Evolutionary conservation across 345 rosid genomes (phyloP).

Genomic region (Cardamine chenopodiifolia): DNA sequence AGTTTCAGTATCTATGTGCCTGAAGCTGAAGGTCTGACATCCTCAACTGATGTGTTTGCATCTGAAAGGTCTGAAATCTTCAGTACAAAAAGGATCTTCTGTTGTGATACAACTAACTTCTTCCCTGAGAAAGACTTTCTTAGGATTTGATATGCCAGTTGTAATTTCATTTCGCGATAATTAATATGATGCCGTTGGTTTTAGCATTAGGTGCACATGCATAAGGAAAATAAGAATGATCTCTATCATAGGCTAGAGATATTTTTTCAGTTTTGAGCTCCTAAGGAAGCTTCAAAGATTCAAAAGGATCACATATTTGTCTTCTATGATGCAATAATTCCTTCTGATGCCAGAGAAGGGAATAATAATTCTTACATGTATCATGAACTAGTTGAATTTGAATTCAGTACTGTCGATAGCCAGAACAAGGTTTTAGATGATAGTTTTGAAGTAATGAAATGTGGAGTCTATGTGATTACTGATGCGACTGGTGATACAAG

Average conservation of each 20-base stretch:
- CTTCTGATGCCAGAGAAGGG: background rate
- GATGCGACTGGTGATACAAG: background rate
- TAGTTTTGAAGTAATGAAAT: background rate
- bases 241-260: background rate
- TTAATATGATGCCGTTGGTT: background rate
- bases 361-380: background rate
- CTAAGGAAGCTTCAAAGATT: background rate
- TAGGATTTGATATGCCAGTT: background rate
- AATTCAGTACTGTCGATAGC: background rate
- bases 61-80: too few species aligned
- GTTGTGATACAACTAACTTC: background rate
- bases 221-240: background rate
- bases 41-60: background rate
- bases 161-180: background rate
- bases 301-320: background rate
- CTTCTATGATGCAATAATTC: background rate
- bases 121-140: background rate
- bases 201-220: background rate
- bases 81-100: conserved; percentile 9
- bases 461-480: background rate
- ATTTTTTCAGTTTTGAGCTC: background rate
- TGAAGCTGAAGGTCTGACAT: background rate
- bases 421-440: background rate
- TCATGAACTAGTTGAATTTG: background rate
- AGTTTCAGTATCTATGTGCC: background rate